These are phyloP conservation scores for Bipolaris bicolor DNA, from an alignment of 2,329 filamentous ascomycete genomes.

Conservation along the genomic window DNA sequence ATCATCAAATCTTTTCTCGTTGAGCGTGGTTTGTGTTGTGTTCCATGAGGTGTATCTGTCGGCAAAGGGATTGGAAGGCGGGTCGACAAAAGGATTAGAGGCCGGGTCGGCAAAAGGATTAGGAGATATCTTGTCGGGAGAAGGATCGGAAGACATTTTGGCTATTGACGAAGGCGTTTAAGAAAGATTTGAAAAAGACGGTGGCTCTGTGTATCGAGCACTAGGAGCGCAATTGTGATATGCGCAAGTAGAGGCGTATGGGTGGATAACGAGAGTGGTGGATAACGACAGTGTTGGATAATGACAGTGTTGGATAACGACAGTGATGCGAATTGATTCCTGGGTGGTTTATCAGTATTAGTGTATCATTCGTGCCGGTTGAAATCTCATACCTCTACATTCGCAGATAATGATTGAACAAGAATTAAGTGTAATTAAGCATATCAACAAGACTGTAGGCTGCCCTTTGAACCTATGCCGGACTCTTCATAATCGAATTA, in stretches of 20 bases:
- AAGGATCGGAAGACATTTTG: neutral
- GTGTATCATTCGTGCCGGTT: neutral
- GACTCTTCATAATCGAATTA: neutral
- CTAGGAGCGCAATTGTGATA: neutral
- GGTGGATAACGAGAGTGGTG: neutral
- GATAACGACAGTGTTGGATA: neutral
- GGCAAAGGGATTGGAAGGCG: neutral
- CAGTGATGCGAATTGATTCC: neutral
- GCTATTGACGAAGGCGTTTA: neutral
- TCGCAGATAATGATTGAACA: neutral
- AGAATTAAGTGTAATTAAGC: neutral
- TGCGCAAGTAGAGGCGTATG: neutral
- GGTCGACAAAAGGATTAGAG: neutral
- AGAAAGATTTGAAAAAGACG: neutral
- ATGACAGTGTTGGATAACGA: neutral
- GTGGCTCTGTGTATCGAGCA: neutral
- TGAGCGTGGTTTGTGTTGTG: slow-evolving; percentile 2
- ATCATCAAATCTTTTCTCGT: neutral
- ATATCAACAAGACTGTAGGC: slow-evolving; percentile 1
- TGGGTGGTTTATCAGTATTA: neutral
- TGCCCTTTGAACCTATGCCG: neutral
- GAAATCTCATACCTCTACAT: neutral
- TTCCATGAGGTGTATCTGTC: neutral
- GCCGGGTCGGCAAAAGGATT: neutral
- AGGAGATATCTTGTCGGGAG: neutral